Percentiles rank a stretch among this genome's conserved stretches.
phyloP scores from a whole-genome alignment of 495 filamentous ascomycete species.

The Penicillium argentinense region DNA sequence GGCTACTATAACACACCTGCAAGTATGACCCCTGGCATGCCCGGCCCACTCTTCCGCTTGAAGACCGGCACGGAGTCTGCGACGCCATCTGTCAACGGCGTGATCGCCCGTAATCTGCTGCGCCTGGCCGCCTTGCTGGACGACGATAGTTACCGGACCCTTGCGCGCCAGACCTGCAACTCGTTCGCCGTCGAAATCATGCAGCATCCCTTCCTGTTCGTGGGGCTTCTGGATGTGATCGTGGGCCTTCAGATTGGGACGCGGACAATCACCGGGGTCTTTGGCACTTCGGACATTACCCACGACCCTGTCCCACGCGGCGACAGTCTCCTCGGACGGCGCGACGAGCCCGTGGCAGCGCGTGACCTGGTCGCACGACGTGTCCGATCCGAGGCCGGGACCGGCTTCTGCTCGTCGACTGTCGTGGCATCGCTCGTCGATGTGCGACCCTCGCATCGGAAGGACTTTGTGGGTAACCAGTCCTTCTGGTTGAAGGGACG shows the following conservation, averaged over 20 bases:
- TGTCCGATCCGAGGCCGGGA: conserved; percentile 38
- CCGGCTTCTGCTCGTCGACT: conserved; percentile 38
- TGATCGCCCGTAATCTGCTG: conserved; percentile 79
- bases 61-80: conserved; percentile 93
- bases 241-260: conserved; percentile 66
- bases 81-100: conserved; percentile 84
- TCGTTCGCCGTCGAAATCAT: conserved; percentile 89
- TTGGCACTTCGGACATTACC: conserved; percentile 29
- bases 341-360: conserved; percentile 32
- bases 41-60: conserved; percentile 78
- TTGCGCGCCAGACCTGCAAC: conserved; percentile 70
- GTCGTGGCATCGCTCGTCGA: conserved; percentile 39
- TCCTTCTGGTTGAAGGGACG: conserved; percentile 54
- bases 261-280: conserved; percentile 43
- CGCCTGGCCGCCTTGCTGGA: conserved; percentile 71
- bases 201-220: conserved; percentile 88
- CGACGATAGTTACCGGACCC: conserved; percentile 59
- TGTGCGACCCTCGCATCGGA: conserved; percentile 42
- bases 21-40: conserved; percentile 61
- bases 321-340: conserved; percentile 24
- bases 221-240: conserved; percentile 72
- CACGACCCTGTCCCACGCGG: conserved; percentile 9
- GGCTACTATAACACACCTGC: conserved; percentile 87
- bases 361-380: conserved; percentile 39
- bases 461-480: conserved; percentile 50